Base-by-base conservation (phyloP, 1,284 basidiomycete genomes). In the Sanguinoderma infundibulare region DNA sequence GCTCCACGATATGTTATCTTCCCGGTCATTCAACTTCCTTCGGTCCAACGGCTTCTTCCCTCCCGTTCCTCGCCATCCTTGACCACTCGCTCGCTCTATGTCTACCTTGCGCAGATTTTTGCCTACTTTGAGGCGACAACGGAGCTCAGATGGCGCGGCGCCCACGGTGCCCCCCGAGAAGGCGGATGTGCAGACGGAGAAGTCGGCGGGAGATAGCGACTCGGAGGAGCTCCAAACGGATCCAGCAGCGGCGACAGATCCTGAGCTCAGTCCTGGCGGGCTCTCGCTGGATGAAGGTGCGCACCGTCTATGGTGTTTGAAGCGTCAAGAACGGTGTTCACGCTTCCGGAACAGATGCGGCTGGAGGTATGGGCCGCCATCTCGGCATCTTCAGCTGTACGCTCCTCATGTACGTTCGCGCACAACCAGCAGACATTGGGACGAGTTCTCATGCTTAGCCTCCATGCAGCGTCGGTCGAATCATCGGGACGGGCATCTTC, bases 401-500 rank as follows among this genome's bases (percentile, higher is more conserved):
- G 1, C 62, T 73, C n/a, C 66, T 74, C 42, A 72, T 73, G 72
- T 74, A 50, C 51, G 69, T 52, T 28, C 14, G 26, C 53, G n/a
- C 28, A 24, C 8, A 14, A 5, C 5, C 6, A 15, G 39, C n/a
- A 10, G 17, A 30, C 17, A 8, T 7, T 12, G 15, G 5, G 17
- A 30, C 26, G 6, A 17, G 34, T 51, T 46, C 39, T n/a, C n/a
- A n/a, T 15, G 17, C 12, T 42, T 32, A n/a, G n/a, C n/a, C 5
- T 34, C 12, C 28, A n/a, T n/a, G 1, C 64, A 82, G 81, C 36
- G 78, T 85, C 32, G 84, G 84, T 3, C 73, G 76, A 30, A 81
- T 87, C 53, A 84, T 87, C 49, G 87, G 87, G 0, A 86, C 86
- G 0, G 86, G 86, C 8, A 85, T 87, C 59, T 88, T 88, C 72